Evolutionary conservation across 1,284 basidiomycete genomes (phyloP), one percentile per base, ranked within the genome.

Genomic region (Austropuccinia psidii): DNA sequence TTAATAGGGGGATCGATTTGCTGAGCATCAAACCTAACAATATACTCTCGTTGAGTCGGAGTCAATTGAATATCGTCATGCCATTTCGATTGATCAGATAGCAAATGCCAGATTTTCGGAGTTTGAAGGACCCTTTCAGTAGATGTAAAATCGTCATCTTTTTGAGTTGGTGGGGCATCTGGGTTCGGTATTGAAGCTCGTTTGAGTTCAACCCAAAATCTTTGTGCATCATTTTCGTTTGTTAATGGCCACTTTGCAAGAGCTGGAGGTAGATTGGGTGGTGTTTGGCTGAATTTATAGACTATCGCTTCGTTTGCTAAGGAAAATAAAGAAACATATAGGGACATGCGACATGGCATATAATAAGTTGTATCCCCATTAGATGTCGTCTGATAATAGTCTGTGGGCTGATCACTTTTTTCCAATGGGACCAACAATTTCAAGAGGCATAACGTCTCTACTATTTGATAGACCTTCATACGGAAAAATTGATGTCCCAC

Each of bases 401-500:
- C 61, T 21, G 70, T 61, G 24, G 35, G 35, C 19, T 73, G 61
- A 17, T 47, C 29, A 21, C 45, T 33, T 39, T 65, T 73, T 24
- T 45, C 81, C 55, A 90, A 79, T 8, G 89, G 88, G 0, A 82
- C 83, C 5, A 85, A 84, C 19, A 90, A 77, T 9, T 83, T 81
- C 11, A 90, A 82, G 4, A 80, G 80, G 29, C 83, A 82, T 35
- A 90, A 82, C 24, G 85, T 80, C 50, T 87, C 85, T 19, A 91
- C 77, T 52, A 87, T 79, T 65, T 88, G 86, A 54, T 88, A 82
- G 54, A 90, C 79, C 31, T 87, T 84, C 7, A 84, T 82, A 43
- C 86, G 85, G 31, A 85, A 82, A 75, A 86, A 84, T 39, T 86
- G 84, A 75, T 84, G 84, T 1, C 85, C 84, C 15, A 88, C 82